Evolutionary conservation across 2,329 filamentous ascomycete genomes (phyloP).

Genomic region (Cordyceps tenuipes): DNA sequence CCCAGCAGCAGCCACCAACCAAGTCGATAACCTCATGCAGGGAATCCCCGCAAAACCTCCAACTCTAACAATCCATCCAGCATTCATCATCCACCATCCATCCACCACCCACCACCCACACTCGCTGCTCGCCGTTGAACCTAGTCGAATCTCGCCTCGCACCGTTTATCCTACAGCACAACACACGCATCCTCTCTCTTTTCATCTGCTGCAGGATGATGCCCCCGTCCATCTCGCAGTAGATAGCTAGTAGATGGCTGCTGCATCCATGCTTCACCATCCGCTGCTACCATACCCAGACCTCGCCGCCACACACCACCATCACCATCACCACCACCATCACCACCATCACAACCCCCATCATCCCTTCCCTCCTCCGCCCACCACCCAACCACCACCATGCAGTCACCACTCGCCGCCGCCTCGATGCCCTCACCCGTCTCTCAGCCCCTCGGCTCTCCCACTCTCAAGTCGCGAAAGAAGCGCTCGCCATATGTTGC

Average conservation of each 20-base stretch:
- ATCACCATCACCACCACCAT: neutral
- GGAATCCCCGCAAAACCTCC: too few relatives aligned
- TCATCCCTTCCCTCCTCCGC: neutral
- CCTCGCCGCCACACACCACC: neutral
- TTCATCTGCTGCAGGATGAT: neutral
- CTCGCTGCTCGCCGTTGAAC: too few relatives aligned
- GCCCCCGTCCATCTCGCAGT: neutral
- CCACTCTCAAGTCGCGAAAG: constrained; percentile 9
- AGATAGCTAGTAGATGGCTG: neutral
- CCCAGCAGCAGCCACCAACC: too few relatives aligned
- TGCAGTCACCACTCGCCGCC: neutral
- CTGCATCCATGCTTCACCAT: neutral
- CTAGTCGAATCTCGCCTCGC: too few relatives aligned
- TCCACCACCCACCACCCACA: too few relatives aligned
- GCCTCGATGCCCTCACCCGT: constrained; percentile 2
- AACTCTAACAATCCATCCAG: too few relatives aligned
- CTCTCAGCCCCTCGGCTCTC: neutral
- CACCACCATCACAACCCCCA: neutral
- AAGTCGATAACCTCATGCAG: too few relatives aligned
- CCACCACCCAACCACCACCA: neutral
- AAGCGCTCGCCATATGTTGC: constrained; percentile 13
- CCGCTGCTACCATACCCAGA: neutral
- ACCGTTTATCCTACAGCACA: too few relatives aligned
- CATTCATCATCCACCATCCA: too few relatives aligned
- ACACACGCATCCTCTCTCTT: neutral